phyloP scores from a whole-genome alignment of 2,329 filamentous ascomycete genomes.

The Blastomyces silverae region DNA sequence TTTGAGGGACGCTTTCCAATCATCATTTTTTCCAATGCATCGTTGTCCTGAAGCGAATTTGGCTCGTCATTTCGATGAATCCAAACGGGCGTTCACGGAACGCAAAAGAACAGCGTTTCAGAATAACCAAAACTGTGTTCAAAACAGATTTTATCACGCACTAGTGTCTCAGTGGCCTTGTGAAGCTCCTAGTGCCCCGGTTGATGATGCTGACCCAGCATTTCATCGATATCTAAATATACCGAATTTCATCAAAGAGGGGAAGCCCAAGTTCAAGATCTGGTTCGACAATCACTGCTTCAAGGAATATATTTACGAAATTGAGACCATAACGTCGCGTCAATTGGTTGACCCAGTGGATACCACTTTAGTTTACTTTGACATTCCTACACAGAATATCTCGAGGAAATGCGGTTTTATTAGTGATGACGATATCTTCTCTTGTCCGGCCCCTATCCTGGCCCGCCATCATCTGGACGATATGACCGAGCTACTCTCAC shows the following conservation, averaged over 20 bases:
- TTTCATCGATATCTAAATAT: not conserved
- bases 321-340: not conserved
- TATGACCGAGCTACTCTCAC: not conserved
- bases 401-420: not conserved
- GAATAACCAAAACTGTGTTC: slow-evolving; percentile 8
- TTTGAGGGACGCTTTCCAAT: not conserved
- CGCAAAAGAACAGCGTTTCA: slow-evolving; percentile 13
- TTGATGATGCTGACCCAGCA: not conserved
- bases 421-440: not conserved
- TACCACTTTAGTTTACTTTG: not conserved
- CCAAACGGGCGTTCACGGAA: slow-evolving; percentile 14
- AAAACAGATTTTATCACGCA: slow-evolving; percentile 17
- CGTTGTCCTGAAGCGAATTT: not conserved
- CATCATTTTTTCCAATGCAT: not conserved
- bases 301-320: not conserved
- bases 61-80: slow-evolving; percentile 9
- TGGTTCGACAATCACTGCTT: slow-evolving; percentile 26
- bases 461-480: not conserved
- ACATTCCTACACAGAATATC: not conserved
- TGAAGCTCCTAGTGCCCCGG: slow-evolving; percentile 13
- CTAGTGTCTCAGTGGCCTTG: slow-evolving; percentile 20
- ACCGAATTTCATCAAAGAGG: slow-evolving; percentile 16
- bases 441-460: not conserved
- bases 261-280: slow-evolving; percentile 18
- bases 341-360: not conserved